Evolutionary conservation across 257 asterid genomes (phyloP).

Genomic region (Hygrophila difformis): DNA sequence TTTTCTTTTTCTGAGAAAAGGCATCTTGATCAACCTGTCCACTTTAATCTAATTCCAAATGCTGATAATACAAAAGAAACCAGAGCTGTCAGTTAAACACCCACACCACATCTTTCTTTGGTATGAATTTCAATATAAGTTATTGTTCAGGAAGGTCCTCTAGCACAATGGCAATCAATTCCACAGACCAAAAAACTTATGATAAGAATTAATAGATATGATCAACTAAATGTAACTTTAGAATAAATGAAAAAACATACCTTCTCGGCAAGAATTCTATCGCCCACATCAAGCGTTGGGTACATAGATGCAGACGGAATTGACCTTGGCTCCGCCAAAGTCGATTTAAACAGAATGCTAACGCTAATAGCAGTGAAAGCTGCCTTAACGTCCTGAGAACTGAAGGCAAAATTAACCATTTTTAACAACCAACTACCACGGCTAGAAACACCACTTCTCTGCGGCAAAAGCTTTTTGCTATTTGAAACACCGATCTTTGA

Average conservation of each 20-base stretch:
- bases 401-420: constrained; percentile 44
- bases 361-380: constrained; percentile 86
- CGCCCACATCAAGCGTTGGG: constrained; percentile 93
- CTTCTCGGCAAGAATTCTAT: constrained; percentile 87
- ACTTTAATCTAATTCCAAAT: constrained; percentile 11
- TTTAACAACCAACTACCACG: constrained; percentile 55
- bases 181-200: too few species aligned
- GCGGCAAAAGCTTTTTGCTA: constrained; percentile 20
- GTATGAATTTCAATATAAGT: not conserved
- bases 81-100: constrained; percentile 5
- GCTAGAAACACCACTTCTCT: constrained; percentile 12
- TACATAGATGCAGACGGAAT: constrained; percentile 91
- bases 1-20: constrained; percentile 14
- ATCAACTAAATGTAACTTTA: too few species aligned
- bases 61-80: constrained; percentile 19
- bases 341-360: constrained; percentile 63
- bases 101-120: constrained; percentile 4
- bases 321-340: constrained; percentile 92
- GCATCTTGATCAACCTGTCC: constrained; percentile 20
- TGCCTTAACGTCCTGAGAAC: constrained; percentile 77
- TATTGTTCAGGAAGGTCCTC: not conserved
- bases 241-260: constrained; percentile 11
- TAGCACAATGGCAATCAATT: not conserved
- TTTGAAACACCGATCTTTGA: constrained; percentile 22
- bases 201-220: too few species aligned